These are phyloP conservation scores for Podaxis pistillaris DNA, from an alignment of 768 basidiomycete species.

Conservation along the genomic window DNA sequence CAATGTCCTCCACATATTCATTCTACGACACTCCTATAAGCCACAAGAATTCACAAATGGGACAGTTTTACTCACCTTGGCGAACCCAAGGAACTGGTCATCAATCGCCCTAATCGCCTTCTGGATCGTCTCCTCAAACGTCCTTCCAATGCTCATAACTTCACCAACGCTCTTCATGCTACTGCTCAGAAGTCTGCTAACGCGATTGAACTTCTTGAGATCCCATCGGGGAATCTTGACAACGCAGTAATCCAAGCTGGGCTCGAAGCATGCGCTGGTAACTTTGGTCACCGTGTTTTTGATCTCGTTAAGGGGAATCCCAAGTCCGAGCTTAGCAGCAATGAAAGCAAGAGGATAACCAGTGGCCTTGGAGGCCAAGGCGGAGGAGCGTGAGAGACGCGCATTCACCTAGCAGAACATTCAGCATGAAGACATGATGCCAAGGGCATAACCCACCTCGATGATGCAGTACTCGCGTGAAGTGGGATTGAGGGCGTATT, in stretches of 20 bases:
- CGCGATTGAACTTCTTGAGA: constrained; percentile 95
- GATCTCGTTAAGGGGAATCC: constrained; percentile 96
- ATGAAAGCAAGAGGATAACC: constrained; percentile 98
- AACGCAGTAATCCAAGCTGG: constrained; percentile 93
- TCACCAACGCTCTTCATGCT: constrained; percentile 99
- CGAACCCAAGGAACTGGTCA: constrained; percentile 91
- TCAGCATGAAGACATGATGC: neutral
- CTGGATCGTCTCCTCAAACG: constrained; percentile 98
- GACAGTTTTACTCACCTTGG: constrained; percentile 49
- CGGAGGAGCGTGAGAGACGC: constrained; percentile 96
- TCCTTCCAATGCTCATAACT: constrained; percentile 98
- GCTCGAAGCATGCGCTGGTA: constrained; percentile 97
- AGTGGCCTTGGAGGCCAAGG: constrained; percentile 96
- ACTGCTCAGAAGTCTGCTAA: constrained; percentile 86
- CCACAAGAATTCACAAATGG: neutral
- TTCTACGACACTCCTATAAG: constrained; percentile 49
- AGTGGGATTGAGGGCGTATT: constrained; percentile 93
- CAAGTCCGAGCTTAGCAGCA: constrained; percentile 95
- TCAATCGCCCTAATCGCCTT: constrained; percentile 98
- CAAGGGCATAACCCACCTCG: constrained; percentile 51
- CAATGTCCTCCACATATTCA: constrained; percentile 84
- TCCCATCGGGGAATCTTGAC: constrained; percentile 99
- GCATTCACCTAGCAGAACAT: constrained; percentile 63
- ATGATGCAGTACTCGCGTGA: constrained; percentile 99
- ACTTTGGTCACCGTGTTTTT: constrained; percentile 97